Evolutionary conservation across 2,329 filamentous ascomycete species (phyloP).

Genomic region (Fusarium fracticaudum): DNA sequence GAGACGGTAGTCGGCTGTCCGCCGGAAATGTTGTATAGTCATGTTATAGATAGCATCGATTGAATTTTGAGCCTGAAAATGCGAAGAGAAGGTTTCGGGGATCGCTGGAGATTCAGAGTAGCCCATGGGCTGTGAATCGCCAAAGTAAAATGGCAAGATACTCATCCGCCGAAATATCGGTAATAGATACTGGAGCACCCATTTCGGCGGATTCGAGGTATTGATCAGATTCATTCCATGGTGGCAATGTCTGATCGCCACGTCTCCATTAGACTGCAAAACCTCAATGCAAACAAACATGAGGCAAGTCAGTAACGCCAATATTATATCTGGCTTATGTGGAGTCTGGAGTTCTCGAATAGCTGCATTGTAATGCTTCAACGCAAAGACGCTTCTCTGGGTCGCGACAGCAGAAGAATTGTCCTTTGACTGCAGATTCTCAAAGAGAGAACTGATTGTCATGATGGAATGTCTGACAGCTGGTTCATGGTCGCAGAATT

Average conservation of each 20-base stretch:
- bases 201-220: neutral
- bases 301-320: slow-evolving; percentile 9
- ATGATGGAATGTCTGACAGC: slow-evolving; percentile 24
- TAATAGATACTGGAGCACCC: neutral
- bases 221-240: slow-evolving; percentile 6
- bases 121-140: slow-evolving; percentile 7
- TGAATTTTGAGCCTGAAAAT: neutral
- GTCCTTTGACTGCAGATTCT: neutral
- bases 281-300: slow-evolving; percentile 19
- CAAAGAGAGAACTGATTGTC: slow-evolving; percentile 12
- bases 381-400: neutral
- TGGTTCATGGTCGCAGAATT: slow-evolving; percentile 25
- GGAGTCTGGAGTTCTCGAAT: neutral
- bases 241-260: slow-evolving; percentile 12
- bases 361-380: slow-evolving; percentile 17
- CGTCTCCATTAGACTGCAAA: slow-evolving; percentile 9
- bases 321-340: neutral
- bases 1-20: slow-evolving; percentile 2
- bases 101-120: neutral
- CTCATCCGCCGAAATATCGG: slow-evolving; percentile 7
- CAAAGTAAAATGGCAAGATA: slow-evolving; percentile 18
- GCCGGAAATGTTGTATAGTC: slow-evolving; percentile 13
- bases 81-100: neutral
- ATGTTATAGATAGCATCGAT: slow-evolving; percentile 4
- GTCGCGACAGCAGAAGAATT: neutral